Percentiles rank a stretch among this genome's conserved stretches.
Evolutionary conservation across 2,329 filamentous ascomycete species (phyloP).

Genomic region (Colletotrichum sp.): DNA sequence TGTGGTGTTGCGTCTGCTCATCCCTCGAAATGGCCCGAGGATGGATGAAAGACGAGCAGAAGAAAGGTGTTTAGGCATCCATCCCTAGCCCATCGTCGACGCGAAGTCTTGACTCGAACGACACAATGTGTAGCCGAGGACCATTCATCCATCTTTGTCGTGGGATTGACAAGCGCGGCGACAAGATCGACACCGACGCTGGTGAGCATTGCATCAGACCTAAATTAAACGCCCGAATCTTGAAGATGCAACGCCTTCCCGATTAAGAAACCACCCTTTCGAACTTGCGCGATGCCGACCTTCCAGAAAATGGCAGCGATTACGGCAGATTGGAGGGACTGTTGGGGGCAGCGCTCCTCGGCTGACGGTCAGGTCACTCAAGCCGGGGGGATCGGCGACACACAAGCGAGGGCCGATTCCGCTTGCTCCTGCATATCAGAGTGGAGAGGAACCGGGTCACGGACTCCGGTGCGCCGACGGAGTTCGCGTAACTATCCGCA

Average conservation of each 20-base stretch:
- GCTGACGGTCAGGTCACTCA: neutral
- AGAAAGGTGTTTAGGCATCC: neutral
- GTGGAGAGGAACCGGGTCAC: neutral
- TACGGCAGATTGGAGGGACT: neutral
- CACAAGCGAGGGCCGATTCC: neutral
- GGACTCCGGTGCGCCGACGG: neutral
- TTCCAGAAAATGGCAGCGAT: neutral
- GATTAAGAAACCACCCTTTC: neutral
- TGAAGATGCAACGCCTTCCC: neutral
- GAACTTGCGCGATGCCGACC: neutral
- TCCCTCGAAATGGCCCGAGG: neutral
- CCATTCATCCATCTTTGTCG: neutral
- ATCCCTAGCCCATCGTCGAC: neutral
- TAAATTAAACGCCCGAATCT: neutral
- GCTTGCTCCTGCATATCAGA: neutral
- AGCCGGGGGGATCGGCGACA: neutral
- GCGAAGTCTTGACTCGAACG: neutral
- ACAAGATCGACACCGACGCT: neutral
- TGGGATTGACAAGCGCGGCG: neutral
- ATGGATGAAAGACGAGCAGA: neutral
- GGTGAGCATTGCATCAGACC: neutral
- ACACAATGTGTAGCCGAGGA: neutral
- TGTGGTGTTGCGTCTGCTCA: neutral
- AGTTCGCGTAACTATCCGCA: neutral
- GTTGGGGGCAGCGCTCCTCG: neutral